These are phyloP conservation scores for Phytophthora nicotianae DNA, from an alignment of 352 stramenopile genomes.

Conservation along the genomic window DNA sequence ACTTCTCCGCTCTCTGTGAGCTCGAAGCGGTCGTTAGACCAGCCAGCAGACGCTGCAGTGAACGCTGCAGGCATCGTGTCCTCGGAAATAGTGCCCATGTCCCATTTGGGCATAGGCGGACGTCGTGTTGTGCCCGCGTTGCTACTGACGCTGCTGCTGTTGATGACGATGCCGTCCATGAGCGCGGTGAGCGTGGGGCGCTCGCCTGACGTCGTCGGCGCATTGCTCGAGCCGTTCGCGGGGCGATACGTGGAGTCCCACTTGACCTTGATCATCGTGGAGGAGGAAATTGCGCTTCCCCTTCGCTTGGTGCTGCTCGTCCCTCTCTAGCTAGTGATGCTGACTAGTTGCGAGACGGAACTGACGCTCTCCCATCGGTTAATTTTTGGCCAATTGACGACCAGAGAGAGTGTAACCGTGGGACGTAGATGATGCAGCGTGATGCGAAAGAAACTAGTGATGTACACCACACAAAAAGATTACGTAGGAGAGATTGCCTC, in stretches of 20 bases:
- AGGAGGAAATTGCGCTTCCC: background rate
- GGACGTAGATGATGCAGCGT: slow-evolving; percentile 4
- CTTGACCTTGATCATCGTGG: slow-evolving; percentile 72
- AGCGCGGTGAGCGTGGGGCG: slow-evolving; percentile 41
- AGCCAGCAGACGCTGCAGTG: slow-evolving; percentile 47
- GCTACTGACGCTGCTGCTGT: slow-evolving; percentile 20
- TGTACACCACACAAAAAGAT: slow-evolving; percentile 17
- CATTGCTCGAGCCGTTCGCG: slow-evolving; percentile 8
- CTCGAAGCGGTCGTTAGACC: slow-evolving; percentile 64
- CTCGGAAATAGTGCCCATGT: slow-evolving; percentile 85
- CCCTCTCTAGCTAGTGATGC: slow-evolving; percentile 21
- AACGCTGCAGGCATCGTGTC: slow-evolving; percentile 53
- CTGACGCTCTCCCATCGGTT: slow-evolving; percentile 9
- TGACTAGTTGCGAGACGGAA: slow-evolving; percentile 22
- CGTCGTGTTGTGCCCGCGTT: slow-evolving; percentile 20
- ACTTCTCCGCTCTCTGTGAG: slow-evolving; percentile 66
- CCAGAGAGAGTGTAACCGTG: slow-evolving; percentile 3
- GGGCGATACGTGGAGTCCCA: slow-evolving; percentile 57
- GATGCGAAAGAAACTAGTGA: slow-evolving; percentile 28
- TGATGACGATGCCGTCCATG: slow-evolving; percentile 50
- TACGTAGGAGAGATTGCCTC: slow-evolving; percentile 1
- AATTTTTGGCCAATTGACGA: slow-evolving; percentile 23
- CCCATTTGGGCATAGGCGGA: slow-evolving; percentile 42
- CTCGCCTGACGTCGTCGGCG: background rate
- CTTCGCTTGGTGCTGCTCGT: slow-evolving; percentile 6